A percentile compares a stretch with the other conserved stretches of the same genome.
Evolutionary conservation across 495 filamentous ascomycete genomes (phyloP).

Genomic region (Aspergillus ellipticus): DNA sequence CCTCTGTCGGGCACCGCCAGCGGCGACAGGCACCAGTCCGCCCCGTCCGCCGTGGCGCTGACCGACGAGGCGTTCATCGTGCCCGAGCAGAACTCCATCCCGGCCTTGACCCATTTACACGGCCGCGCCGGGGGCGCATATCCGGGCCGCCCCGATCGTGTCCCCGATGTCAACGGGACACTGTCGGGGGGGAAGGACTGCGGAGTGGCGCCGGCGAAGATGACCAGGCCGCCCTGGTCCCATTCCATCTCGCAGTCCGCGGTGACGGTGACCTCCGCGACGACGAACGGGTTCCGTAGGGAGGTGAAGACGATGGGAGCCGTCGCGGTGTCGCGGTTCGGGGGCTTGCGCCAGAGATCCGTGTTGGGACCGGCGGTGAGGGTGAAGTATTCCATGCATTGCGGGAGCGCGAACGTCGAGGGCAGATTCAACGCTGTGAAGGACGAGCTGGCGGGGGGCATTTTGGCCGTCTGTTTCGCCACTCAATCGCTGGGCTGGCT

Average conservation of each 20-base stretch:
- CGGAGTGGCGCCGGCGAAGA: conserved; percentile 70
- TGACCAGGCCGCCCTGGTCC: conserved; percentile 69
- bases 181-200: conserved; percentile 30
- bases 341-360: conserved; percentile 52
- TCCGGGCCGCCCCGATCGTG: conserved; percentile 13
- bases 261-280: conserved; percentile 56
- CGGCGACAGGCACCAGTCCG: conserved; percentile 55
- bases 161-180: conserved; percentile 6
- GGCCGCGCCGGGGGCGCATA: conserved; percentile 15
- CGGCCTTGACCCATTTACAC: conserved; percentile 59
- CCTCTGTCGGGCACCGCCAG: conserved; percentile 25
- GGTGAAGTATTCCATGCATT: conserved; percentile 56
- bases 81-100: conserved; percentile 53
- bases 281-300: conserved; percentile 49
- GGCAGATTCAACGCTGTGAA: conserved; percentile 52
- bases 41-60: conserved; percentile 53
- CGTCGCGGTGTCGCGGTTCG: conserved; percentile 51
- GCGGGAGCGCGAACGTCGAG: conserved; percentile 41
- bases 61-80: conserved; percentile 52
- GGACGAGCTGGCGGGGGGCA: conserved; percentile 50
- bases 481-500: too few relatives aligned
- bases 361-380: conserved; percentile 55
- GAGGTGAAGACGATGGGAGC: conserved; percentile 57
- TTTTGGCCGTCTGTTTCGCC: conserved; percentile 11
- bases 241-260: conserved; percentile 59